Base-by-base conservation (phyloP, 257 asterid genomes). In the Petunia axillaris region DNA sequence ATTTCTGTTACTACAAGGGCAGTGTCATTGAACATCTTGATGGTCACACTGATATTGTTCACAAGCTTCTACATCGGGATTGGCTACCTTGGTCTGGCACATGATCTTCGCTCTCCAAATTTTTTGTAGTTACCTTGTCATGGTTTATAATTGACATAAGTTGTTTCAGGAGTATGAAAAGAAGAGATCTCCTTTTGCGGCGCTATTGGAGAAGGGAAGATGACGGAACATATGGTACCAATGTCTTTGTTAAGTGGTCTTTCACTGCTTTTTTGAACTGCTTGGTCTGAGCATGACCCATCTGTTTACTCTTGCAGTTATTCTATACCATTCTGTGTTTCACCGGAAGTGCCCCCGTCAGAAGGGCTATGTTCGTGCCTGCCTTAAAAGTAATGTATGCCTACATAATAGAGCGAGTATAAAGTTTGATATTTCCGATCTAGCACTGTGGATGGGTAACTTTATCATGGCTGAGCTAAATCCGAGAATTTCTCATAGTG, bases 141-240 rank as follows among this genome's bases (percentile, higher is more conserved):
- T 25, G 39, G 60, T 64, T 41, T 55, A 64, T 63, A 64, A 15
- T 52, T 71, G 75, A 83, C 78, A 64, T 81, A 74, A 59, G 76
- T 78, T 79, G 41, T 77, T 87, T 82, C 75, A 95, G 99, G 98
- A 97, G 99, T 79, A 93, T 95, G 99, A 89, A 87, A 79, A 83
- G 84, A 81, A 89, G 99, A 88, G 99, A 95, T 89, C 96, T 95
- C 85, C 86, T 95, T 64, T 86, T 95, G 85, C 89, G 90, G 79
- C 97, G 99, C 81, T 95, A 95, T 80, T 95, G 99, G 99, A 90
- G 99, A 89, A 90, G 99, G 88, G 99, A 95, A 86, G 99, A 95
- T 82, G 99, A 93, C 77, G 99, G 98, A 59, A 95, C 99, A 62
- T 95, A 95, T 81, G 99, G 99, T 95, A 87, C 76, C 85, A 65